A percentile compares a stretch with the other conserved stretches of the same genome.
phyloP scores from a whole-genome alignment of 2,329 filamentous ascomycete species.

The Cadophora malorum region DNA sequence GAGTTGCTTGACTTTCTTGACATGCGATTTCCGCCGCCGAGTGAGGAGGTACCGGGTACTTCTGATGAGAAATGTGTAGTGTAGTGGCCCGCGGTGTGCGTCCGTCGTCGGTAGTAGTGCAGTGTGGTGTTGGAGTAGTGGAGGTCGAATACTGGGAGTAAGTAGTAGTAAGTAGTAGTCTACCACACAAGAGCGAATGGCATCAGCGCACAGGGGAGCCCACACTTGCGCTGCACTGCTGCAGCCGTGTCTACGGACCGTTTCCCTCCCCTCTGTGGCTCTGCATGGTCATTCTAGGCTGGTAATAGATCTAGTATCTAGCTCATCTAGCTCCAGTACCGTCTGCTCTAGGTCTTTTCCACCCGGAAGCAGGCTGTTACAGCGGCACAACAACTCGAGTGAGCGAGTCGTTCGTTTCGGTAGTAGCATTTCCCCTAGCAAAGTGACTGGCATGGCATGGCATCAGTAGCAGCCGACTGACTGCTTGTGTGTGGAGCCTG shows the following conservation, averaged over 20 bases:
- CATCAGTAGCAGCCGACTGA: neutral
- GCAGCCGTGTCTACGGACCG: conserved; percentile 12
- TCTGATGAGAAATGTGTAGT: conserved; percentile 11
- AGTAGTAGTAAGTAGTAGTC: conserved; percentile 4
- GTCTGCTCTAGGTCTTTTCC: neutral
- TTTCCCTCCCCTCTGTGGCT: conserved; percentile 6
- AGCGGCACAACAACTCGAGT: neutral
- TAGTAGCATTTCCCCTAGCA: conserved; percentile 13
- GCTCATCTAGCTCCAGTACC: neutral
- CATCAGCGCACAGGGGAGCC: neutral
- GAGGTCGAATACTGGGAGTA: neutral
- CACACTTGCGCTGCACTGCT: conserved; percentile 8
- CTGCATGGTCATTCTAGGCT: conserved; percentile 7
- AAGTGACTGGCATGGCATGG: neutral
- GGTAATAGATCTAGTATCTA: neutral
- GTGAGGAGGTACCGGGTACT: conserved; percentile 18
- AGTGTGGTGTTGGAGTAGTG: neutral
- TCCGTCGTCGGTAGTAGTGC: conserved; percentile 8
- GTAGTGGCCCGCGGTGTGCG: conserved; percentile 2
- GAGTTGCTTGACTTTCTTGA: conserved; percentile 10
- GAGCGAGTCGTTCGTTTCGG: conserved; percentile 21
- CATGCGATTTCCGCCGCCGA: conserved; percentile 21
- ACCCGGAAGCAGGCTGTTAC: neutral
- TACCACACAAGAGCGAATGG: neutral
- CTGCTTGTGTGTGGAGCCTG: conserved; percentile 18